A percentile compares a stretch with the other conserved stretches of the same genome.
These are phyloP conservation scores for Marchantia polymorpha DNA, from an alignment of 225 moss, liverwort and hornwort species.

Conservation along the genomic window DNA sequence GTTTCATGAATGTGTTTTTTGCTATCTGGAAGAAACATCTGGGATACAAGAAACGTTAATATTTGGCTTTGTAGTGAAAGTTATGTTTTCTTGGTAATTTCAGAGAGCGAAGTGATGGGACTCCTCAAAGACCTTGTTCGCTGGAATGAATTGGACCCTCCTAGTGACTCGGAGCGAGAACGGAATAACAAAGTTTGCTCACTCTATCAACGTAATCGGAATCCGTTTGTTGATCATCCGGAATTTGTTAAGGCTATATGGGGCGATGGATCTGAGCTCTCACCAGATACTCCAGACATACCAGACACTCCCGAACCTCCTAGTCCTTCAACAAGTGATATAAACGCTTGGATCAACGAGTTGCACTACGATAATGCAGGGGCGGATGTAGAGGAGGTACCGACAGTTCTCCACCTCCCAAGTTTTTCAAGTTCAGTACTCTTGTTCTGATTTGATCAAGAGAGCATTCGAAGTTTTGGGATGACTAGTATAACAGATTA, in stretches of 20 bases:
- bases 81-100: not conserved
- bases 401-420: no score
- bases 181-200: slow-evolving; percentile 73
- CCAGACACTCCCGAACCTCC: not conserved
- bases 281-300: not conserved
- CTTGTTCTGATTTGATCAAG: not conserved
- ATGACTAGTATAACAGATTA: not conserved
- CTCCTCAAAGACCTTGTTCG: slow-evolving; percentile 68
- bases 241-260: slow-evolving; percentile 67
- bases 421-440: not conserved
- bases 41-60: not conserved
- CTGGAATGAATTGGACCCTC: slow-evolving; percentile 79
- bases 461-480: not conserved
- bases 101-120: slow-evolving; percentile 51
- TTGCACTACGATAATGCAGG: slow-evolving; percentile 43
- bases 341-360: slow-evolving; percentile 42
- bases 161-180: slow-evolving; percentile 54
- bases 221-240: slow-evolving; percentile 91
- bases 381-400: slow-evolving; percentile 48
- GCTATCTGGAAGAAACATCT: not conserved
- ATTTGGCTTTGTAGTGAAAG: not conserved
- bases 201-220: slow-evolving; percentile 79
- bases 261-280: slow-evolving; percentile 30
- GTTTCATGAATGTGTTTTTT: not conserved
- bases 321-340: slow-evolving; percentile 3